Percentiles rank a stretch among this genome's conserved stretches.
phyloP scores from a whole-genome alignment of 805 yeast genomes.

The Ogataea wickerhamii region DNA sequence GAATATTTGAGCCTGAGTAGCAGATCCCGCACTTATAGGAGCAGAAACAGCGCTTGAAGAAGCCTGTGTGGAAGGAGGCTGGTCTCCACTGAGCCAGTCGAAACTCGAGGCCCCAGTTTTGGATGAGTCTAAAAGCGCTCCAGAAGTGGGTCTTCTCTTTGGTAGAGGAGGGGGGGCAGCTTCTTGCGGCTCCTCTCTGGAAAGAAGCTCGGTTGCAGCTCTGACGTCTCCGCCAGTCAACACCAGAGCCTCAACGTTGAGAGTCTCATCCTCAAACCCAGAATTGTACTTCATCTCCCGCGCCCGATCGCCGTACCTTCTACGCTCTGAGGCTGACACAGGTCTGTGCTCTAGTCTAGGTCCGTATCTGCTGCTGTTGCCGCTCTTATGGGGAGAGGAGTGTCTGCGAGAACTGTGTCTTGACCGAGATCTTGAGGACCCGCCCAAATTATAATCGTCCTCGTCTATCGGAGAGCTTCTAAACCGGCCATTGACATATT shows the following conservation, averaged over 20 bases:
- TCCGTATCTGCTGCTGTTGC: slow-evolving; percentile 9
- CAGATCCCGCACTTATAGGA: slow-evolving; percentile 1
- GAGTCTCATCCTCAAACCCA: slow-evolving; percentile 57
- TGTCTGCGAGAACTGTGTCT: slow-evolving; percentile 10
- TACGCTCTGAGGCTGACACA: slow-evolving; percentile 50
- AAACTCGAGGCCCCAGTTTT: slow-evolving; percentile 35
- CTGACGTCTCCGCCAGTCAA: slow-evolving; percentile 57
- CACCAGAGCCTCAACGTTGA: slow-evolving; percentile 59
- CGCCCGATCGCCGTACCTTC: slow-evolving; percentile 48
- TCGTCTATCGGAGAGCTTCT: slow-evolving; percentile 38
- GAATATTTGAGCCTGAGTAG: slow-evolving; percentile 40
- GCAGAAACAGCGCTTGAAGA: slow-evolving; percentile 26
- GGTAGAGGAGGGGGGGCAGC: slow-evolving; percentile 50
- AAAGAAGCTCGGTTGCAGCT: slow-evolving; percentile 56
- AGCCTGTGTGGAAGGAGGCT: slow-evolving; percentile 20
- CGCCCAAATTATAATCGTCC: slow-evolving; percentile 35
- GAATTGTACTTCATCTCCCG: slow-evolving; percentile 43
- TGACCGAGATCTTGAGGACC: slow-evolving; percentile 7
- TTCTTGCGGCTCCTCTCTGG: slow-evolving; percentile 36
- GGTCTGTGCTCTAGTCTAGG: slow-evolving; percentile 45
- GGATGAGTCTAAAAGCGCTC: slow-evolving; percentile 29
- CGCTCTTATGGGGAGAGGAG: slow-evolving; percentile 6
- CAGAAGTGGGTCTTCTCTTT: slow-evolving; percentile 33
- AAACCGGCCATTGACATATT: slow-evolving; percentile 63
- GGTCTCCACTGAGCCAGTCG: slow-evolving; percentile 34